These are phyloP conservation scores for Knoxia roxburghii DNA, from an alignment of 257 asterid genomes.

Conservation along the genomic window DNA sequence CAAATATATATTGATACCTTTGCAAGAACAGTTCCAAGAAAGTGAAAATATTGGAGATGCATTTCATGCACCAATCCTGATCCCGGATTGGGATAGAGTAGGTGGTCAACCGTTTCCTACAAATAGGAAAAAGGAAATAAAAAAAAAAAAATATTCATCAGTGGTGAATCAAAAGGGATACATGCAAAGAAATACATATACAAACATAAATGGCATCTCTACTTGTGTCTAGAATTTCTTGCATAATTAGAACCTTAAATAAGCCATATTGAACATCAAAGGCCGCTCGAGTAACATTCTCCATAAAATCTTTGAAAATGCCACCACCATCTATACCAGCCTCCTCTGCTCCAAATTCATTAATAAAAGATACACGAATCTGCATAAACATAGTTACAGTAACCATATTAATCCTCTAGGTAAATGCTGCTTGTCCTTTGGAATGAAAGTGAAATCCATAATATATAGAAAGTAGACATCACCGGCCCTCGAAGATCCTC, in stretches of 20 bases:
- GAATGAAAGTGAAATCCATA: not conserved
- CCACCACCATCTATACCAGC: conserved; percentile 99
- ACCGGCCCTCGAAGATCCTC: conserved; percentile 91
- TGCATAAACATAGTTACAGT: conserved; percentile 22
- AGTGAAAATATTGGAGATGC: conserved; percentile 88
- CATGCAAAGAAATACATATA: not conserved
- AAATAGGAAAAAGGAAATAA: conserved; percentile 18
- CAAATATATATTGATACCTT: conserved; percentile 55
- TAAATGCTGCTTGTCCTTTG: not conserved
- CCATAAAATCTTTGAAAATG: conserved; percentile 99
- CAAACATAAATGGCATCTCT: not conserved
- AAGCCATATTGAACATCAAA: conserved; percentile 96
- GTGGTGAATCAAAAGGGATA: not conserved
- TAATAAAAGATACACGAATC: conserved; percentile 85
- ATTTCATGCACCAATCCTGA: conserved; percentile 82
- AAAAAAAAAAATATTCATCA: too few species aligned
- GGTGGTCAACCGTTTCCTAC: conserved; percentile 94
- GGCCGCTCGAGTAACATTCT: conserved; percentile 78
- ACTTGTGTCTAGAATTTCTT: not conserved
- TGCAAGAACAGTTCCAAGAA: conserved; percentile 92
- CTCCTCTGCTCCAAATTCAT: conserved; percentile 98
- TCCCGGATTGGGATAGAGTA: conserved; percentile 97
- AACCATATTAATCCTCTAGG: not conserved
- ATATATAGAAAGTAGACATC: conserved; percentile 18
- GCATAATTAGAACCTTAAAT: conserved; percentile 65